A percentile compares a stretch with the other conserved stretches of the same genome.
phyloP scores from a whole-genome alignment of 2,329 filamentous ascomycete genomes.

The Pyricularia pennisetigena region DNA sequence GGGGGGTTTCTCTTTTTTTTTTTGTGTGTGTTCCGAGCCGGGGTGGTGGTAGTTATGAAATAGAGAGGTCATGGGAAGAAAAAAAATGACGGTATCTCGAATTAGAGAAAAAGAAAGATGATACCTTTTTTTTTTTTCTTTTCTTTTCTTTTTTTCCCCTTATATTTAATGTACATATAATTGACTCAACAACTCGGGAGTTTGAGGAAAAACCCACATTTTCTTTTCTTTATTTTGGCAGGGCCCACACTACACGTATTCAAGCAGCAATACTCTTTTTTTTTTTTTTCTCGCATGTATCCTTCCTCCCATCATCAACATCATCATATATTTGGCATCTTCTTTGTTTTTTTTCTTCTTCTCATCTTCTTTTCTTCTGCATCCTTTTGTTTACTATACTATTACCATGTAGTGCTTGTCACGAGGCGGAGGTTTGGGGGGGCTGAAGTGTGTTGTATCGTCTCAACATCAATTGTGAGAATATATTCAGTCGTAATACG shows the following conservation, averaged over 20 bases:
- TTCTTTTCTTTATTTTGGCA: background rate
- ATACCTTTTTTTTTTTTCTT: background rate
- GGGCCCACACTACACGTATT: background rate
- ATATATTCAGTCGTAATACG: background rate
- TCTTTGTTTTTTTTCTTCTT: background rate
- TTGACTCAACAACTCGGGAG: background rate
- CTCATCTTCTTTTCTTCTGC: background rate
- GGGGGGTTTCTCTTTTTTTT: too few relatives aligned
- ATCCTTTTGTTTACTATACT: background rate
- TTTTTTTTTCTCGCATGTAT: background rate
- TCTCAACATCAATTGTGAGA: background rate
- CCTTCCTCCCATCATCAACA: background rate
- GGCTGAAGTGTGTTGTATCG: background rate
- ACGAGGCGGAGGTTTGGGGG: background rate
- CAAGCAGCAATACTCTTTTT: background rate
- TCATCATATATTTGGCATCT: background rate
- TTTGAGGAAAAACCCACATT: background rate
- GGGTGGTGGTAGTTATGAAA: background rate
- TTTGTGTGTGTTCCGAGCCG: too few relatives aligned
- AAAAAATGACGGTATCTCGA: background rate
- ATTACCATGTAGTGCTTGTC: background rate
- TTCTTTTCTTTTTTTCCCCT: background rate
- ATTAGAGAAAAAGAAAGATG: background rate
- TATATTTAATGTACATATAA: slow-evolving; percentile 3
- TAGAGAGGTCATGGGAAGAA: background rate